A percentile compares a stretch with the other conserved stretches of the same genome.
Evolutionary conservation across 129 eudicot species (phyloP).

Genomic region (Saposhnikovia divaricata): DNA sequence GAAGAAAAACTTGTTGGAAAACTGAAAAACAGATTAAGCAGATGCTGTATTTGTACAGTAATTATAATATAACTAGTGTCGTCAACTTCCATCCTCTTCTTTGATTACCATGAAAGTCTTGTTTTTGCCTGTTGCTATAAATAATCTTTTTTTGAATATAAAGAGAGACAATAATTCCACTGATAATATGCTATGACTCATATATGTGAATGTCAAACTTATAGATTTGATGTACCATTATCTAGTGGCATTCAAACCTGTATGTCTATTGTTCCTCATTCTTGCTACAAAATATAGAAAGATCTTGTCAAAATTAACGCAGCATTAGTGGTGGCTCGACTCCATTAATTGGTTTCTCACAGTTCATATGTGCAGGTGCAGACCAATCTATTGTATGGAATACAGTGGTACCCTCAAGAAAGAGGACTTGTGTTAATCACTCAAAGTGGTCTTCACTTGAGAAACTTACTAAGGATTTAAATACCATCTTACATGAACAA

Average conservation of each 20-base stretch:
- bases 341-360: background rate
- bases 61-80: background rate
- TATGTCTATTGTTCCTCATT: background rate
- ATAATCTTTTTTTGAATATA: background rate
- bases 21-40: slow-evolving; percentile 24
- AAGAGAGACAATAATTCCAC: too few relatives aligned
- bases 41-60: too few relatives aligned
- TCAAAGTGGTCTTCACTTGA: slow-evolving; percentile 80
- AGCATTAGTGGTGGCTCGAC: background rate
- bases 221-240: too few relatives aligned
- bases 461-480: slow-evolving; percentile 79
- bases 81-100: background rate
- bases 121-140: background rate
- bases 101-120: too few relatives aligned
- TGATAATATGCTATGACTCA: too few relatives aligned
- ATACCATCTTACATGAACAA: slow-evolving; percentile 80
- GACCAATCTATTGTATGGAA: slow-evolving; percentile 82
- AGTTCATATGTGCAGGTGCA: slow-evolving; percentile 42
- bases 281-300: background rate
- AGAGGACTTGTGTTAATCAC: slow-evolving; percentile 75
- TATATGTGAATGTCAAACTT: too few relatives aligned
- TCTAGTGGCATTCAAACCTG: too few relatives aligned
- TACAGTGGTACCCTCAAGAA: slow-evolving; percentile 75
- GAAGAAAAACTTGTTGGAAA: slow-evolving; percentile 78
- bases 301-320: background rate